phyloP scores from a whole-genome alignment of 139 green algal species.

The Picochlorum sp. region DNA sequence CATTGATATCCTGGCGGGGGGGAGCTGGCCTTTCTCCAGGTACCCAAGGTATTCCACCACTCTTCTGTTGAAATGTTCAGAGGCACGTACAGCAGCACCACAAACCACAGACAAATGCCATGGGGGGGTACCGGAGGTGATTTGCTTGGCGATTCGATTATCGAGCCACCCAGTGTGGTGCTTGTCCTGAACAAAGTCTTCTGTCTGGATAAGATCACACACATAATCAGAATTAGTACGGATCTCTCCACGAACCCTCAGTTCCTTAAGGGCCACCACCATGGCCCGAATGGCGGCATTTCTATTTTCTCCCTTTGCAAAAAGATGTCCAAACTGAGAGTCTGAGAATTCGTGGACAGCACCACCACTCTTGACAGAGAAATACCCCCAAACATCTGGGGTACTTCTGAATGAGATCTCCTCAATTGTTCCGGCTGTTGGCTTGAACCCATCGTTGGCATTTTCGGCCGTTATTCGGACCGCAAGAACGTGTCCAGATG shows the following conservation, averaged over 20 bases:
- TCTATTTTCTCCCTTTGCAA: constrained; percentile 76
- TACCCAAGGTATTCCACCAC: constrained; percentile 80
- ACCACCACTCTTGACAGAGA: constrained; percentile 83
- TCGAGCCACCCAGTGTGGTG: constrained; percentile 97
- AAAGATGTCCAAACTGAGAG: constrained; percentile 97
- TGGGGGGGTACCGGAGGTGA: constrained; percentile 50
- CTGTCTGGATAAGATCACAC: constrained; percentile 68
- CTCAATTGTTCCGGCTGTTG: constrained; percentile 83
- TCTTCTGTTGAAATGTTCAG: constrained; percentile 31
- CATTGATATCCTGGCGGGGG: constrained; percentile 62
- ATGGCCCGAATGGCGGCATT: constrained; percentile 77
- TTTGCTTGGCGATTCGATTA: constrained; percentile 72
- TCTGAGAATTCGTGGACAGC: constrained; percentile 96
- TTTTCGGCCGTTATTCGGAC: constrained; percentile 93
- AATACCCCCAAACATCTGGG: constrained; percentile 94
- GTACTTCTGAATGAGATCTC: constrained; percentile 75
- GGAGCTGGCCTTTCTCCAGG: constrained; percentile 91
- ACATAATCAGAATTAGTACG: constrained; percentile 81
- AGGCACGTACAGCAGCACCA: constrained; percentile 54
- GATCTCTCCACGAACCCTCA: constrained; percentile 86
- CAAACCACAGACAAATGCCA: constrained; percentile 88
- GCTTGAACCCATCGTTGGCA: constrained; percentile 93
- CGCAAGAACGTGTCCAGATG: constrained; percentile 68
- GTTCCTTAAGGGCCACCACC: constrained; percentile 86
- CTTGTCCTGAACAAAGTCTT: constrained; percentile 60